A percentile compares a stretch with the other conserved stretches of the same genome.
phyloP scores from a whole-genome alignment of 768 basidiomycete genomes.

The Hygrophoropsis aurantiaca region DNA sequence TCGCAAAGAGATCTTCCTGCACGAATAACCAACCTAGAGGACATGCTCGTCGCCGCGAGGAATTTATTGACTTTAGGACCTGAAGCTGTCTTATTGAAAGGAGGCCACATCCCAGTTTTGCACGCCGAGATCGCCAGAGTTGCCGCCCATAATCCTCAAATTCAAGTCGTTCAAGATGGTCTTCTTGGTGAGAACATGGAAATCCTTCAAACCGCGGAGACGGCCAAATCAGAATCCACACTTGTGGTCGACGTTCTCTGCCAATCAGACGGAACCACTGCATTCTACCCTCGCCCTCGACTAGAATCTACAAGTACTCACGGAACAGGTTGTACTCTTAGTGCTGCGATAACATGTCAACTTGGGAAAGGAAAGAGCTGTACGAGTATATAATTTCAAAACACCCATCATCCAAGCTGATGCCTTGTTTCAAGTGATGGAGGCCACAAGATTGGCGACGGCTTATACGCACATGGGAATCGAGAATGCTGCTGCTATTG shows the following conservation, averaged over 20 bases:
- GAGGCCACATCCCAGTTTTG: constrained; percentile 66
- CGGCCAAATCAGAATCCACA: constrained; percentile 11
- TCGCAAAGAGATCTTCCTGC: constrained; percentile 29
- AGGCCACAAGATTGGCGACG: constrained; percentile 61
- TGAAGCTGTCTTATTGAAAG: constrained; percentile 74
- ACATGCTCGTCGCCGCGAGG: constrained; percentile 60
- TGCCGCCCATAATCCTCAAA: constrained; percentile 20
- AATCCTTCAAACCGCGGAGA: constrained; percentile 43
- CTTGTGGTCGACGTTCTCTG: constrained; percentile 69
- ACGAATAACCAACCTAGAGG: constrained; percentile 46
- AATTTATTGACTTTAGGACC: constrained; percentile 49
- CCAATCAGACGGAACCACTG: constrained; percentile 34
- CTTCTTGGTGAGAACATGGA: constrained; percentile 60
- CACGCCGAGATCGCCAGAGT: constrained; percentile 44
- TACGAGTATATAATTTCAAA: constrained; percentile 30
- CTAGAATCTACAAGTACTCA: constrained; percentile 76
- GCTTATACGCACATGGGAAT: constrained; percentile 79
- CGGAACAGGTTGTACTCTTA: constrained; percentile 93
- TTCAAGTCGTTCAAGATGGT: constrained; percentile 42
- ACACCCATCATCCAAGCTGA: not conserved
- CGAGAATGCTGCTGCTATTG: constrained; percentile 62
- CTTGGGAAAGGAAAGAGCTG: constrained; percentile 51
- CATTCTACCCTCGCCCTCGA: constrained; percentile 59
- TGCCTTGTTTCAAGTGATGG: constrained; percentile 39
- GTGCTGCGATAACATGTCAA: constrained; percentile 72